Evolutionary conservation across 208 protist genomes (phyloP).

Genomic region (Borovskyia barvae): DNA sequence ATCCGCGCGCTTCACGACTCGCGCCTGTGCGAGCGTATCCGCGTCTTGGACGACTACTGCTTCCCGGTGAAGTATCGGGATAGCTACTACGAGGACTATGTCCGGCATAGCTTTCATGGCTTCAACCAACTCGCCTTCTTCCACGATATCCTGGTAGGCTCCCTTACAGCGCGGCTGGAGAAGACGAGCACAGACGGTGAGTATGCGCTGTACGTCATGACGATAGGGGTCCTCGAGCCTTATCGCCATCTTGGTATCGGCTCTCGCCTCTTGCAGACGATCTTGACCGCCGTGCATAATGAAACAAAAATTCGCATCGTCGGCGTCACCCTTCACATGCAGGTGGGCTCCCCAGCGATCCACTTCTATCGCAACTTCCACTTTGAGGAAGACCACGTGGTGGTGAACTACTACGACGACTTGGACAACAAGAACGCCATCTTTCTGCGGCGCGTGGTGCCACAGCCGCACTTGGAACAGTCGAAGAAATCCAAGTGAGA

Average conservation of each 20-base stretch:
- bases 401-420: conserved; percentile 82
- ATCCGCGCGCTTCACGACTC: conserved; percentile 62
- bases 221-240: conserved; percentile 86
- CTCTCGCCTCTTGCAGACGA: conserved; percentile 53
- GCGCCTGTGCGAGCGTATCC: conserved; percentile 74
- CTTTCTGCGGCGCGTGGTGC: conserved; percentile 53
- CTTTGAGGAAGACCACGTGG: conserved; percentile 55
- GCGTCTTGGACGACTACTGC: conserved; percentile 73
- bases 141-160: conserved; percentile 90
- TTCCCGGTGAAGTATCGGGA: conserved; percentile 83
- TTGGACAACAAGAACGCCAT: conserved; percentile 79
- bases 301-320: conserved; percentile 51
- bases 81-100: conserved; percentile 81
- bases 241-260: conserved; percentile 91
- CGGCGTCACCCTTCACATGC: conserved; percentile 79
- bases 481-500: conserved; percentile 43
- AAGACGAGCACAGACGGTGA: conserved; percentile 40
- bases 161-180: conserved; percentile 89
- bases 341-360: conserved; percentile 74
- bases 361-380: conserved; percentile 84
- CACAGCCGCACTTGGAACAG: conserved; percentile 50
- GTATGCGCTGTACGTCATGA: conserved; percentile 92
- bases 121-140: conserved; percentile 87
- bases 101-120: conserved; percentile 46
- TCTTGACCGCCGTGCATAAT: conserved; percentile 52